A percentile compares a stretch with the other conserved stretches of the same genome.
Evolutionary conservation across 2,329 filamentous ascomycete species (phyloP).

Genomic region (Ophiostoma triangulosporum): DNA sequence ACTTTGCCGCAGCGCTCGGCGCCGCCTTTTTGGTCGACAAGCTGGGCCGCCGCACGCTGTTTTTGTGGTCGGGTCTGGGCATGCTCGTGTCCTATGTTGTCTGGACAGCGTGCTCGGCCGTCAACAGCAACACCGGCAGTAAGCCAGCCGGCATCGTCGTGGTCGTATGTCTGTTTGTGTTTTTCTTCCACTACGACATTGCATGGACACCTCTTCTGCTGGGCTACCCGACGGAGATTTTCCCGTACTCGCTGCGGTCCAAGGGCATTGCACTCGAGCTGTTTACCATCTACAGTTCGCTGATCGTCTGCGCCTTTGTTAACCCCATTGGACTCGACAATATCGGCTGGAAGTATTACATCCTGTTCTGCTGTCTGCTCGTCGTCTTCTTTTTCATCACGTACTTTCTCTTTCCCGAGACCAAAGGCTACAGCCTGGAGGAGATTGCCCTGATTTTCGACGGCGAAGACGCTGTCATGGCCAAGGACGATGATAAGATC

Average conservation of each 20-base stretch:
- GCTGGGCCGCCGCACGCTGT: constrained; percentile 27
- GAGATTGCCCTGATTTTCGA: constrained; percentile 12
- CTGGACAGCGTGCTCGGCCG: constrained; percentile 20
- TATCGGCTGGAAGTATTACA: constrained; percentile 26
- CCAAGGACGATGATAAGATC: background rate
- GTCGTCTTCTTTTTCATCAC: constrained; percentile 14
- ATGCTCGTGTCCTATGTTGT: constrained; percentile 15
- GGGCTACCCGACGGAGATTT: background rate
- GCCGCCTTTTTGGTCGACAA: constrained; percentile 6
- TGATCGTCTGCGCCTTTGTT: constrained; percentile 25
- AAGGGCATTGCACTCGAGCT: constrained; percentile 19
- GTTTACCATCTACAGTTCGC: constrained; percentile 16
- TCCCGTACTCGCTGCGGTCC: constrained; percentile 24
- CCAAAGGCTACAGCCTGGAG: constrained; percentile 11
- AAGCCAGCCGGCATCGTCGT: constrained; percentile 27
- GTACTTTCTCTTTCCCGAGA: constrained; percentile 22
- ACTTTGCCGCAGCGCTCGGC: constrained; percentile 9
- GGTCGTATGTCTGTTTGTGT: constrained; percentile 48
- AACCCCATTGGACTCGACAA: constrained; percentile 23
- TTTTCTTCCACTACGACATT: constrained; percentile 46
- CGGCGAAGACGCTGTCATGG: background rate
- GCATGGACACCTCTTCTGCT: constrained; percentile 16
- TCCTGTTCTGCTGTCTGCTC: constrained; percentile 22
- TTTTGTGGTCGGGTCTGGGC: constrained; percentile 45
- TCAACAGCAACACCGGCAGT: constrained; percentile 50